Percentiles rank a stretch among this genome's conserved stretches.
These are phyloP conservation scores for Backusella morwellensis DNA, from an alignment of 192 early-diverging fungal genomes.

Conservation along the genomic window DNA sequence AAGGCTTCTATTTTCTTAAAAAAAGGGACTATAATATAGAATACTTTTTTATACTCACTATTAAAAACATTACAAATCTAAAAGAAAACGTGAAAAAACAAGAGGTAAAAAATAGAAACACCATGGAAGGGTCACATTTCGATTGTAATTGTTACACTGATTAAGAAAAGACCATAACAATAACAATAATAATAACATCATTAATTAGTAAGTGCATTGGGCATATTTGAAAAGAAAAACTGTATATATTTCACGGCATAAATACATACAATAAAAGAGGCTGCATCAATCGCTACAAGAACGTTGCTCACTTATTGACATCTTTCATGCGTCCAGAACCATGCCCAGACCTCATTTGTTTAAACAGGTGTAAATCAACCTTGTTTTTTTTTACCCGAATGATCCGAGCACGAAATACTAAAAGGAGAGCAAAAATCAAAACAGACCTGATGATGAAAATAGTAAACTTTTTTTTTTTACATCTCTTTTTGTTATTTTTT, in stretches of 20 bases:
- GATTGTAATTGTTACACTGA: background rate
- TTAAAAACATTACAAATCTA: background rate
- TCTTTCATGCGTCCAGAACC: background rate
- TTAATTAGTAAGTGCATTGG: background rate
- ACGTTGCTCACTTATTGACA: background rate
- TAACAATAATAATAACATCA: background rate
- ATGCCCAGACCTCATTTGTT: background rate
- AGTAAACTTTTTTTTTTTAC: background rate
- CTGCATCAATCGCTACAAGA: background rate
- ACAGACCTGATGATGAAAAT: slow-evolving; percentile 1
- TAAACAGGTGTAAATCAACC: background rate
- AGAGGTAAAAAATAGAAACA: background rate
- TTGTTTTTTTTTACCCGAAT: background rate
- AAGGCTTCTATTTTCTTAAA: background rate
- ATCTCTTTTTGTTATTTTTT: background rate
- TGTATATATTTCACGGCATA: background rate
- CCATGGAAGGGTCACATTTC: background rate
- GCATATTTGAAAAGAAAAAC: background rate
- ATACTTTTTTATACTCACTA: background rate
- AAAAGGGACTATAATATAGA: background rate
- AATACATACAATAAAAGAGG: background rate
- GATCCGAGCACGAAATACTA: background rate
- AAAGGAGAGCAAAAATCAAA: background rate
- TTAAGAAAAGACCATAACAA: background rate
- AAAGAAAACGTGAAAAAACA: background rate